Evolutionary conservation across 176 grass and related monocot genomes (phyloP), one percentile per base, ranked within the genome.

Genomic region (Musa troglodytarum): DNA sequence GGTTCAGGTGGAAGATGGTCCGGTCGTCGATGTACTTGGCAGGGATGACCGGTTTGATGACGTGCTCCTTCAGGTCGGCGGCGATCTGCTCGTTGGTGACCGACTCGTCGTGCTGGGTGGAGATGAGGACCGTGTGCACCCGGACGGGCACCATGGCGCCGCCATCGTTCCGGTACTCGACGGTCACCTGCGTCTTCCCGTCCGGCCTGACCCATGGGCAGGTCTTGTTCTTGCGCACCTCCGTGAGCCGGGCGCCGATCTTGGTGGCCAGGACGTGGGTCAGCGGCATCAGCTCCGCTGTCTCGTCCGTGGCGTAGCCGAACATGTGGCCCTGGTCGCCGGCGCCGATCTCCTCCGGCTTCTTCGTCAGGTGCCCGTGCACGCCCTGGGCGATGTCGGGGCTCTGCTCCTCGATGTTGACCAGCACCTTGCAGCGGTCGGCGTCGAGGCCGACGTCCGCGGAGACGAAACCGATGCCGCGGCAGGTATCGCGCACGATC

Each of bases 91-190:
- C 89, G 50, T 92, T 92, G 76, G 79, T 92, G 66, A 92, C 86
- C 1, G 86, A 81, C 81, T 92, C 89, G 56, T 92, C 89, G 68
- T 92, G 89, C 86, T 92, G 89, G 61, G 89, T 92, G 55, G 89
- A 92, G 86, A 92, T 88, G n/a, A 92, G 89, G 3, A 92, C 86
- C 10, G 89, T 92, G 89, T 92, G 89, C 6, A 92, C 89, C 24
- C 89, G 83, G 24, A 88, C 70, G n/a, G 89, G 89, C 26, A 92
- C 89, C 89, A 81, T 92, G 75, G 89, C 89, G 24, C 89, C 89
- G 11, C 51, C 80, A 9, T 92, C 89, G 29, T 88, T 82, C 53
- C 83, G 19, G 86, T 92, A 92, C 57, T 92, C 89, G 0, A 92
- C 81, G 15, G 89, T 92, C 19, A 92, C 75, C 59, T 77, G 68